Evolutionary conservation across 257 asterid genomes (phyloP), one percentile per base, ranked within the genome.

Genomic region (Nicotiana attenuata): DNA sequence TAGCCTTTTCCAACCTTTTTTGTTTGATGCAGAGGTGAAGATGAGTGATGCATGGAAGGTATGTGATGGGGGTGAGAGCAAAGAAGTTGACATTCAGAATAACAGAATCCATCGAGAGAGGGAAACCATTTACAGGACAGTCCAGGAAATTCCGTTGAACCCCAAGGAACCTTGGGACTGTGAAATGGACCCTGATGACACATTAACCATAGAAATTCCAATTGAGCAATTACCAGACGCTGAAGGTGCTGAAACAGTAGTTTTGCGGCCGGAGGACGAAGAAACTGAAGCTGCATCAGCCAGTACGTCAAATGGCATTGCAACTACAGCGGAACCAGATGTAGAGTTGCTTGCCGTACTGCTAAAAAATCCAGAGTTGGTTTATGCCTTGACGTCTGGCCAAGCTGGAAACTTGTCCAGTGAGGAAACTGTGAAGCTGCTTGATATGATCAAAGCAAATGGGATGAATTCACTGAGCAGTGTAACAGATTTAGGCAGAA

Each of bases 141-240:
- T 61, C 73, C 97, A 84, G 64, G 98, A 96, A 82, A 91, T 96
- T 77, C 98, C 98, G 1, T 82, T 87, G 10, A 67, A 96, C 84
- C 98, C 99, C 19, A 88, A 90, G 79, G 98, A 92, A 84, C 99
- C 99, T 10, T 96, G 99, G 99, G 99, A 96, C 88, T 91, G 84
- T 26, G 99, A 96, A 87, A 94, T 94, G 91, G 98, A 93, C 86
- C 89, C 90, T 45, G 99, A 96, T 28, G 99, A 96, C 83, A 82
- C 97, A 17, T 81, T 96, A 83, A 96, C 98, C 65, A 90, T 92
- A 0, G 87, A 88, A 87, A 90, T 96, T 82, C 98, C 98, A 3
- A 84, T 83, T 19, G 97, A 91, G 78, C 99, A 92, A 85, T 88
- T 91, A 80, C 98, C 98, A 0, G 98, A 93, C 45, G 84, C 64